phyloP scores from a whole-genome alignment of 441 rosid species.

The Macaranga tanarius region DNA sequence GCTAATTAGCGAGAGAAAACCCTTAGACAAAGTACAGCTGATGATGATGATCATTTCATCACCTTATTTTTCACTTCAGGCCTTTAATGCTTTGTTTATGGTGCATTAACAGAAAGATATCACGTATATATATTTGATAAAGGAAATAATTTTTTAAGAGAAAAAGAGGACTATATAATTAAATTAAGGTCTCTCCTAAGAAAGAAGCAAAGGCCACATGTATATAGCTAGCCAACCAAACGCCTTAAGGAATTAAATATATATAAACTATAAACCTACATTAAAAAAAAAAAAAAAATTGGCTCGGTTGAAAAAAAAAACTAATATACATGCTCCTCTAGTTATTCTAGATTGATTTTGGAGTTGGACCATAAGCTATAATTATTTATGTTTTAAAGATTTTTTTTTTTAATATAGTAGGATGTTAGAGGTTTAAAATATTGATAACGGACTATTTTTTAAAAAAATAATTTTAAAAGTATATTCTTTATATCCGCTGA shows the following conservation, averaged over 20 bases:
- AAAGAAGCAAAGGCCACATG: constrained; percentile 50
- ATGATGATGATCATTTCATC: constrained; percentile 4
- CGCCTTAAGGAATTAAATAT: constrained; percentile 4
- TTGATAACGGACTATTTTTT: no score
- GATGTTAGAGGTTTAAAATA: no score
- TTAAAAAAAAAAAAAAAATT: no score
- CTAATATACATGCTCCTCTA: no score
- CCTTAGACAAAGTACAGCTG: constrained; percentile 8
- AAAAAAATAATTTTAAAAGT: no score
- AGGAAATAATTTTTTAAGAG: not conserved
- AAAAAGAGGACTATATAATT: not conserved
- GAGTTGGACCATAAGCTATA: no score
- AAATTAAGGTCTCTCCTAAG: constrained; percentile 11
- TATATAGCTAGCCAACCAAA: constrained; percentile 23
- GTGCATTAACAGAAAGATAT: constrained; percentile 16
- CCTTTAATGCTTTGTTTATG: constrained; percentile 10
- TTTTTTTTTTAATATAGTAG: no score
- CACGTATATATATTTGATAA: not conserved
- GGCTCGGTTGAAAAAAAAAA: no score
- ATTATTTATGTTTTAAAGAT: no score
- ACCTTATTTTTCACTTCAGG: constrained; percentile 15
- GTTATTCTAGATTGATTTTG: no score
- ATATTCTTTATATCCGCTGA: no score
- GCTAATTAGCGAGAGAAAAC: constrained; percentile 6
- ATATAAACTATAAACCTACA: not conserved